These are phyloP conservation scores for Entomortierella chlamydospora DNA, from an alignment of 192 early-diverging fungal species.

Conservation along the genomic window DNA sequence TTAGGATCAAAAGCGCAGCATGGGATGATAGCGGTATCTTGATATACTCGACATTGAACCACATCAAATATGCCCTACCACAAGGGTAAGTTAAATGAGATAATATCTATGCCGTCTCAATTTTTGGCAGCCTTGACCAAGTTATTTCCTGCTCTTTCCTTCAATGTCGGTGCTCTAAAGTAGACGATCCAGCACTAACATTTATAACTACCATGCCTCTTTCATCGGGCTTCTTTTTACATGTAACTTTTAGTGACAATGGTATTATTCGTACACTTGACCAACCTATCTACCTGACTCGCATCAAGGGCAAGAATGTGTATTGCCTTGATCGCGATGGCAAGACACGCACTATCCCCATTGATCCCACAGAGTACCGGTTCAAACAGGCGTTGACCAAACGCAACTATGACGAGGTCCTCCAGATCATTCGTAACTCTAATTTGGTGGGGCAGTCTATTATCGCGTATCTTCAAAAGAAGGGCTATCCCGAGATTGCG, in stretches of 20 bases:
- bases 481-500: slow-evolving; percentile 99
- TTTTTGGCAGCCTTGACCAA: too few relatives aligned
- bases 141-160: too few relatives aligned
- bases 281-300: slow-evolving; percentile 92
- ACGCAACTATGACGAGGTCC: slow-evolving; percentile 95
- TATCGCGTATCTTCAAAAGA: slow-evolving; percentile 99
- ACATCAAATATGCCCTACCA: slow-evolving; percentile 96
- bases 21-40: slow-evolving; percentile 96
- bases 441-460: slow-evolving; percentile 98
- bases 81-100: slow-evolving; percentile 75
- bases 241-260: slow-evolving; percentile 72
- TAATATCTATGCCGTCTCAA: not conserved
- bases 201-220: too few relatives aligned
- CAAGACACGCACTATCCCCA: slow-evolving; percentile 84
- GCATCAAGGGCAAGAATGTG: slow-evolving; percentile 87
- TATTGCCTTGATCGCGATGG: slow-evolving; percentile 93
- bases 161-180: too few relatives aligned
- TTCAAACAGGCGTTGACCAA: slow-evolving; percentile 96
- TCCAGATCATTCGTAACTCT: slow-evolving; percentile 94
- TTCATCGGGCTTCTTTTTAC: too few relatives aligned
- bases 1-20: slow-evolving; percentile 96
- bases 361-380: slow-evolving; percentile 98
- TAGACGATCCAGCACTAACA: too few relatives aligned
- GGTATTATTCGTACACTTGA: slow-evolving; percentile 98
- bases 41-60: slow-evolving; percentile 97